phyloP scores from a whole-genome alignment of 805 yeast species.

The Ogataea pini region DNA sequence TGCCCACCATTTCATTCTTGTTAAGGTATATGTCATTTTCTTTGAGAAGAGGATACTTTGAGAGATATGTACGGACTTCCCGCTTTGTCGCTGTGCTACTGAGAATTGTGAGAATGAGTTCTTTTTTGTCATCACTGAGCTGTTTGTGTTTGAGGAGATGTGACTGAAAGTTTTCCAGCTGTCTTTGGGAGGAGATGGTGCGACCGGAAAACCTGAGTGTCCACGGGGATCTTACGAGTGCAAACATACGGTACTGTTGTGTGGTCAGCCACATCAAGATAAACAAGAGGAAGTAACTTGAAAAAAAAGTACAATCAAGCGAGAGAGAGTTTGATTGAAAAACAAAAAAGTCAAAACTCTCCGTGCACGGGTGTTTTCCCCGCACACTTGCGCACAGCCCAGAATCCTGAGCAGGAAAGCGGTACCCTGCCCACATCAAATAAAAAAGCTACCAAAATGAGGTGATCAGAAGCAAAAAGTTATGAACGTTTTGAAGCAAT shows the following conservation, averaged over 20 bases:
- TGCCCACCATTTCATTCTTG: slow-evolving; percentile 15
- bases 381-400: background rate
- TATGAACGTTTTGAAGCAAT: background rate
- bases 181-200: slow-evolving; percentile 7
- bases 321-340: background rate
- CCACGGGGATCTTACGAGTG: background rate
- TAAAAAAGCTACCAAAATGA: background rate
- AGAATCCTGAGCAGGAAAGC: background rate
- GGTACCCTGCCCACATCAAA: background rate
- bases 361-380: slow-evolving; percentile 1
- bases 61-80: slow-evolving; percentile 80
- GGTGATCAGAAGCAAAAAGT: background rate
- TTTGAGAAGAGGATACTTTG: slow-evolving; percentile 58
- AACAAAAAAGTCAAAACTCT: background rate
- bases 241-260: background rate
- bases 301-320: background rate
- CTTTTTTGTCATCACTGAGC: slow-evolving; percentile 54
- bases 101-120: slow-evolving; percentile 78
- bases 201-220: background rate
- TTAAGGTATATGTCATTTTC: slow-evolving; percentile 35
- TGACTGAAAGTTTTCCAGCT: slow-evolving; percentile 27
- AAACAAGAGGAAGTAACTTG: too few species aligned
- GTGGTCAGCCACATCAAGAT: too few species aligned
- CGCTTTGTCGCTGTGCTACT: slow-evolving; percentile 92
- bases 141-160: slow-evolving; percentile 29